Conservation (phyloP, 495 filamentous ascomycete species). For the Neurospora cerealis region DNA sequence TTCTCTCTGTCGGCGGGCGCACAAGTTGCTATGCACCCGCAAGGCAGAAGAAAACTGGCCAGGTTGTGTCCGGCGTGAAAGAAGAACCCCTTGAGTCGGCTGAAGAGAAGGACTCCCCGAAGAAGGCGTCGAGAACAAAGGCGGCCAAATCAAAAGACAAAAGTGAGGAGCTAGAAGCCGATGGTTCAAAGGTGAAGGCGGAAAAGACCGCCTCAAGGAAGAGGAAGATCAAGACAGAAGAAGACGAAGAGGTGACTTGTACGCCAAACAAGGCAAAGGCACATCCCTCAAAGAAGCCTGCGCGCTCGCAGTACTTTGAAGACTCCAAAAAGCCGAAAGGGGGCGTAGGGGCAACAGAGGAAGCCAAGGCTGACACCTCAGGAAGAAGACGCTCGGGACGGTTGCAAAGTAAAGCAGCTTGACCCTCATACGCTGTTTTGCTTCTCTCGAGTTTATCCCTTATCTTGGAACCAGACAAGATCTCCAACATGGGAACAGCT, state of each 20-base stretch:
- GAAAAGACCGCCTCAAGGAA: conserved; percentile 5
- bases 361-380: background rate
- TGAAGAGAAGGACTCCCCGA: conserved; percentile 15
- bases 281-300: conserved; percentile 21
- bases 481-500: background rate
- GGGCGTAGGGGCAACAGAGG: conserved; percentile 1
- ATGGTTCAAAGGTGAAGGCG: conserved; percentile 2
- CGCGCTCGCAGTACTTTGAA: background rate
- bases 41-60: conserved; percentile 66
- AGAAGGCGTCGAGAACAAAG: conserved; percentile 17
- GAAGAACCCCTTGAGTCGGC: conserved; percentile 21
- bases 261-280: background rate
- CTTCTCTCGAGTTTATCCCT: background rate
- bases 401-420: conserved; percentile 11
- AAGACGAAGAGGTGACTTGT: background rate
- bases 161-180: conserved; percentile 1
- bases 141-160: background rate
- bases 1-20: conserved; percentile 76
- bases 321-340: conserved; percentile 7
- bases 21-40: conserved; percentile 80
- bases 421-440: background rate
- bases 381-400: conserved; percentile 29
- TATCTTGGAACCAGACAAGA: background rate
- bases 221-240: conserved; percentile 1
- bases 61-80: conserved; percentile 22